Conservation (phyloP, 2,329 filamentous ascomycete species). For the Aureobasidium pullulans region DNA sequence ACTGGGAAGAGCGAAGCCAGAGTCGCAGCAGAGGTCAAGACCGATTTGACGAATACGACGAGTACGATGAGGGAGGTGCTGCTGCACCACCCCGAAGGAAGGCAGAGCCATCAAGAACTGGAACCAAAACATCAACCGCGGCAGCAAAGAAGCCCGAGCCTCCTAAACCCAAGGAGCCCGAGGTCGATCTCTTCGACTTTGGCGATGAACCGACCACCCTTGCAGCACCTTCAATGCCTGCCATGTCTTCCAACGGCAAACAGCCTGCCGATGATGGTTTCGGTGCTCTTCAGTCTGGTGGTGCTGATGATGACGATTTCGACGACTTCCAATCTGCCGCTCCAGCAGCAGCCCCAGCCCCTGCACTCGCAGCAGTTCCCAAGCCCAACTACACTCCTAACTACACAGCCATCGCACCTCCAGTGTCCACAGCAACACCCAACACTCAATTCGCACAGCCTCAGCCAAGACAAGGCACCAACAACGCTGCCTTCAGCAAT, state of each 20-base stretch:
- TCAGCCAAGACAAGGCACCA: conserved; percentile 74
- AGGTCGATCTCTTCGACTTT: conserved; percentile 87
- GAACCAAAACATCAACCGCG: conserved; percentile 27
- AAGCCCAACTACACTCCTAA: conserved; percentile 31
- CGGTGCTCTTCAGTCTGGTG: conserved; percentile 87
- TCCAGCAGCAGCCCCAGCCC: conserved; percentile 38
- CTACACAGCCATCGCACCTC: conserved; percentile 37
- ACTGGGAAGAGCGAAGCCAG: conserved; percentile 58
- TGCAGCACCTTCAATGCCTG: conserved; percentile 33
- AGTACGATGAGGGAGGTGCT: conserved; percentile 71
- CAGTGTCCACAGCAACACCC: conserved; percentile 43
- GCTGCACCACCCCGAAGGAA: conserved; percentile 48
- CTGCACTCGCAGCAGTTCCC: conserved; percentile 28
- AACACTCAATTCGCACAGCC: conserved; percentile 70
- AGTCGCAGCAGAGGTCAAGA: conserved; percentile 57
- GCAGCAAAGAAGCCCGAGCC: conserved; percentile 59
- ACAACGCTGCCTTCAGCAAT: conserved; percentile 72
- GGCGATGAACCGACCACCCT: conserved; percentile 61
- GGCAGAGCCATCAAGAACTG: conserved; percentile 29
- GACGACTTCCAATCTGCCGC: conserved; percentile 94
- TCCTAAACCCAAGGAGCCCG: conserved; percentile 77
- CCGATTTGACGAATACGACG: conserved; percentile 93
- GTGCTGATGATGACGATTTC: conserved; percentile 72
- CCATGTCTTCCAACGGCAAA: conserved; percentile 39
- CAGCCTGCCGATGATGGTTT: conserved; percentile 64